phyloP scores from a whole-genome alignment of 1,284 basidiomycete genomes.

The Hymenochaete sp. region DNA sequence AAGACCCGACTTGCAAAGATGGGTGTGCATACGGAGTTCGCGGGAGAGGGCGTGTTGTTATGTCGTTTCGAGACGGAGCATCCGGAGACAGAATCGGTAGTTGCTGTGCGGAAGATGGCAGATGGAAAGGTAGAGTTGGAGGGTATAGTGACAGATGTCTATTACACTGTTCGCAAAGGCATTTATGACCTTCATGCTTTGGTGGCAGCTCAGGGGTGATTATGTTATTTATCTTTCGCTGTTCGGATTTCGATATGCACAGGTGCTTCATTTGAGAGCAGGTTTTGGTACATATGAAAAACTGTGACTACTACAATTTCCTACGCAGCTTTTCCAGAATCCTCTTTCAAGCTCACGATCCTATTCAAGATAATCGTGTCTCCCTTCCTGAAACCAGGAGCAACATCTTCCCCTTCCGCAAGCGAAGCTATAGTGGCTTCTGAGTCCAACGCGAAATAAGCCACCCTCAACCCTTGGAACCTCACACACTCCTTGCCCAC shows the following conservation, averaged over 20 bases:
- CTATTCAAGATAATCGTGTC: conserved; percentile 86
- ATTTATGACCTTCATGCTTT: conserved; percentile 86
- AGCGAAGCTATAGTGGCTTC: conserved; percentile 65
- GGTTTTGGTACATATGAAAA: not conserved
- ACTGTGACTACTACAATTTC: not conserved
- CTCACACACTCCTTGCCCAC: conserved; percentile 90
- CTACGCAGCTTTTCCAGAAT: conserved; percentile 65
- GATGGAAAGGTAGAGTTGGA: conserved; percentile 82
- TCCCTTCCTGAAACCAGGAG: conserved; percentile 44
- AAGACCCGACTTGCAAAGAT: conserved; percentile 68
- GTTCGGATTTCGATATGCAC: too few species aligned
- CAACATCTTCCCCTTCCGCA: conserved; percentile 41
- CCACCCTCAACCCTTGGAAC: conserved; percentile 95
- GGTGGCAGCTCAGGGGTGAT: conserved; percentile 48
- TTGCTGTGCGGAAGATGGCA: conserved; percentile 81
- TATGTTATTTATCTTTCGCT: not conserved
- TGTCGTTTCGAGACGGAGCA: conserved; percentile 64
- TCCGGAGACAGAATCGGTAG: conserved; percentile 41
- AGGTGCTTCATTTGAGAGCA: not conserved
- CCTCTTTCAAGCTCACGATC: conserved; percentile 94
- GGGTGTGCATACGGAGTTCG: conserved; percentile 82
- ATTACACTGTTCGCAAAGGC: conserved; percentile 79
- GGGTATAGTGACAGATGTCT: conserved; percentile 80
- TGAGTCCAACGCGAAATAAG: conserved; percentile 91
- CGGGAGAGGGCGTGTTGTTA: conserved; percentile 91